Base-by-base conservation (phyloP, 306 rosid genomes). In the Fragaria ananassa region DNA sequence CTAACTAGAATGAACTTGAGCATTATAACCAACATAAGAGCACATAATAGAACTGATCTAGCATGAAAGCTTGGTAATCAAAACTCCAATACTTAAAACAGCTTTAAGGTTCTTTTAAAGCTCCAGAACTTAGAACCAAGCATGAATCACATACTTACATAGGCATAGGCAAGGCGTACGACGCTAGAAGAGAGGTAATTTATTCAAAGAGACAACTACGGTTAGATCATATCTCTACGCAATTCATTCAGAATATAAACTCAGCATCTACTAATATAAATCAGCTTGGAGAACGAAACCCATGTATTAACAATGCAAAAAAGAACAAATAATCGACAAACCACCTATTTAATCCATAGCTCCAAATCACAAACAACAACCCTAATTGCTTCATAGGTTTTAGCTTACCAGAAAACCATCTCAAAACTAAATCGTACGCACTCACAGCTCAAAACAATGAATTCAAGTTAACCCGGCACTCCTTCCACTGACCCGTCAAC, bases 391-490 rank as follows among this genome's bases (percentile, higher is more conserved):
- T 51, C 57, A 51, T 17, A 51, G 8, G 4, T 17, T 51, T 51
- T 18, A 50, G 56, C 56, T 50, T 50, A 29, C 31, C 31, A 29
- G 31, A 29, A 29, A 29, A 50, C 56, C 56, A 51, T 51, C 57
- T 51, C 23, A 18, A 51, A 6, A 51, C 57, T 51, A 51, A 51
- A n/a, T 51, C 2, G 31, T 29, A 29, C 57, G 18, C 18, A 51
- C 21, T 51, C 23, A 51, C 57, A 18, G 10, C 21, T 51, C 18
- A 51, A 51, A 18, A 51, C 8, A 51, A 18, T 51, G 57, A 1
- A 19, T 6, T 17, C 23, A 74, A 58, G 25, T 54, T 13, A 77
- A 70, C 80, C 23, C 49, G 12, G 47, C 79, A 78, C 9, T 51
- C 21, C 50, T 39, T 37, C 45, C 82, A 37, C 49, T 58, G 65